Evolutionary conservation across 257 asterid species (phyloP).

Genomic region (Penstemon davidsonii): DNA sequence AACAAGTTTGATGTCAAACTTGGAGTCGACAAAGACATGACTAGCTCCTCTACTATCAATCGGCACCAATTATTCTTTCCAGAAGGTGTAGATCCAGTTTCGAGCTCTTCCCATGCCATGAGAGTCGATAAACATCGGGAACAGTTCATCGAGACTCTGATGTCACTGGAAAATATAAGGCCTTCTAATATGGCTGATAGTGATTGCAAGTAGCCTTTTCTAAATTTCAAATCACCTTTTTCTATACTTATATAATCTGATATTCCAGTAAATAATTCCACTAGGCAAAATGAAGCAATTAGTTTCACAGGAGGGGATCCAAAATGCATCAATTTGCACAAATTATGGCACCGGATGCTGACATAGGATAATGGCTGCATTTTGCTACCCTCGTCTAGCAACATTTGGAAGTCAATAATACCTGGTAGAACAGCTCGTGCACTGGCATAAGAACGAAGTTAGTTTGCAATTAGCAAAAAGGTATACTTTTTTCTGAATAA

Average conservation of each 20-base stretch:
- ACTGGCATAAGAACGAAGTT: conserved; percentile 46
- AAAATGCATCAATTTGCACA: conserved; percentile 84
- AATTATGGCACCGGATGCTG: conserved; percentile 65
- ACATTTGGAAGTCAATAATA: conserved; percentile 43
- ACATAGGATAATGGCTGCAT: conserved; percentile 46
- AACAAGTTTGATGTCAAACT: conserved; percentile 49
- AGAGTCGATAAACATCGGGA: conserved; percentile 67
- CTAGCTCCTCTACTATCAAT: conserved; percentile 83
- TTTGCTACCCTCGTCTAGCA: conserved; percentile 40
- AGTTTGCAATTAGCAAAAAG: conserved; percentile 20
- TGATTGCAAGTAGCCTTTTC: conserved; percentile 55
- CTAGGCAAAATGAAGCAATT: conserved; percentile 68
- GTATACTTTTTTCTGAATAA: conserved; percentile 6
- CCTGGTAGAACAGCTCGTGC: conserved; percentile 61
- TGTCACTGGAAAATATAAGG: conserved; percentile 57
- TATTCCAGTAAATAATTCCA: conserved; percentile 61
- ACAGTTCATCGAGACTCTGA: conserved; percentile 61
- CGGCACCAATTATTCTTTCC: conserved; percentile 62
- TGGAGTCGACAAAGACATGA: conserved; percentile 67
- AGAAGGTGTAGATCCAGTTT: conserved; percentile 32
- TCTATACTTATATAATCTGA: conserved; percentile 36
- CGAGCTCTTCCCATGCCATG: conserved; percentile 52
- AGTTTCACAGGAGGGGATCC: conserved; percentile 70
- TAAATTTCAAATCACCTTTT: conserved; percentile 37
- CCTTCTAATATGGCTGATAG: conserved; percentile 69